Evolutionary conservation across 352 stramenopile genomes (phyloP).

Genomic region (Plasmopara viticola): DNA sequence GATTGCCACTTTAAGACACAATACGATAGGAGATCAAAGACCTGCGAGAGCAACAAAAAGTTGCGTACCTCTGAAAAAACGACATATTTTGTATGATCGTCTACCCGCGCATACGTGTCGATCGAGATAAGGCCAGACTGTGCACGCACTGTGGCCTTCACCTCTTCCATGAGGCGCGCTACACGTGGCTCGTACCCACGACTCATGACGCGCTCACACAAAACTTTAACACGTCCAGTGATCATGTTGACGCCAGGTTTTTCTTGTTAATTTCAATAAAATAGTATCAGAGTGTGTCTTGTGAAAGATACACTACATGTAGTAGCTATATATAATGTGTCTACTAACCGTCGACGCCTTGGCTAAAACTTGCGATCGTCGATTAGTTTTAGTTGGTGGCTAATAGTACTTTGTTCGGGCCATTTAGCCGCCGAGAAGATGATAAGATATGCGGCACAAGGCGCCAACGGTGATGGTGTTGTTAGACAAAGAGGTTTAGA

Average conservation of each 20-base stretch:
- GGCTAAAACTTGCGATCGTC: too few species aligned
- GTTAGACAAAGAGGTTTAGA: too few species aligned
- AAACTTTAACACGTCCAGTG: constrained; percentile 47
- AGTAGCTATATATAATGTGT: too few species aligned
- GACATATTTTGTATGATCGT: constrained; percentile 83
- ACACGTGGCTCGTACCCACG: constrained; percentile 81
- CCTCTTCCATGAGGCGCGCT: constrained; percentile 77
- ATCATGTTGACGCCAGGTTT: constrained; percentile 26
- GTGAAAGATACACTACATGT: too few species aligned
- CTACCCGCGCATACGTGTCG: constrained; percentile 68
- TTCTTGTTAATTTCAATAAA: too few species aligned
- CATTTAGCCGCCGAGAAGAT: too few species aligned
- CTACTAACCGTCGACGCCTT: too few species aligned
- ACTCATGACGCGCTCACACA: constrained; percentile 86
- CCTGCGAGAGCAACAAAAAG: background rate
- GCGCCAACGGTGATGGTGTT: too few species aligned
- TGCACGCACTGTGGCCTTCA: constrained; percentile 72
- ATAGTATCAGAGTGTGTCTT: too few species aligned
- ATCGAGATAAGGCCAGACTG: constrained; percentile 74
- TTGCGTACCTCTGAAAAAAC: constrained; percentile 76
- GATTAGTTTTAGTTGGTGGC: too few species aligned
- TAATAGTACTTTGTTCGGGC: too few species aligned
- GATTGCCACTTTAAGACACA: constrained; percentile 51
- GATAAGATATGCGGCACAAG: too few species aligned
- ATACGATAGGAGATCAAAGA: constrained; percentile 2